Conservation (phyloP, 345 rosid genomes). For the Gossypium stocksii region DNA sequence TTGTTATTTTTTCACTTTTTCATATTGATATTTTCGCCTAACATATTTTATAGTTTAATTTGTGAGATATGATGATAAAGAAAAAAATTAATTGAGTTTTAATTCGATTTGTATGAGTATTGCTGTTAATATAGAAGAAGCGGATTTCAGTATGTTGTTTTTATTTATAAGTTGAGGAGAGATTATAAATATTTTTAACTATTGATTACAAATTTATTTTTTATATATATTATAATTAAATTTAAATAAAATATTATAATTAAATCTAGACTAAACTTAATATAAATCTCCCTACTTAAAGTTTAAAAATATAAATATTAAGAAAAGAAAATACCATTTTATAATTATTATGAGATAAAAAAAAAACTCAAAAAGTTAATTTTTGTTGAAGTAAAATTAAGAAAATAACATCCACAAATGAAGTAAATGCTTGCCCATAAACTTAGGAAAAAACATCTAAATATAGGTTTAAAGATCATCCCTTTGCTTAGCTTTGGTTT, state of each 20-base stretch:
- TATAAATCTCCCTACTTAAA: background rate
- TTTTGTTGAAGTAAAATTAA: background rate
- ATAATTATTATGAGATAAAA: background rate
- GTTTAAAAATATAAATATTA: background rate
- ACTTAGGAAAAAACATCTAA: constrained; percentile 18
- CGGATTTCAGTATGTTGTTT: fast-evolving
- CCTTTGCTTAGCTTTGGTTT: background rate
- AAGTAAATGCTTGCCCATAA: constrained; percentile 21
- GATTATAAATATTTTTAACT: fast-evolving
- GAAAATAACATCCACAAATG: constrained; percentile 9
- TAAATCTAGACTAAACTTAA: too few relatives aligned
- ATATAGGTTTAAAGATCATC: constrained; percentile 3
- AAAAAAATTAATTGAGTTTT: too few relatives aligned
- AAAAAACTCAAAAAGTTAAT: background rate
- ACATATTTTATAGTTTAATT: too few relatives aligned
- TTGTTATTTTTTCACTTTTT: too few relatives aligned
- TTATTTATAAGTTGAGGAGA: too few relatives aligned
- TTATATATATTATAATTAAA: too few relatives aligned
- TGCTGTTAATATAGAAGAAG: fast-evolving
- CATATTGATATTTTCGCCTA: too few relatives aligned
- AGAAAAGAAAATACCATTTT: background rate
- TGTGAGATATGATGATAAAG: too few relatives aligned
- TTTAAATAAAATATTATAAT: too few relatives aligned
- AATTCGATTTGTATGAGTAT: too few relatives aligned
- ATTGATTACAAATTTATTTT: too few relatives aligned